Base-by-base conservation (phyloP, 306 rosid species). In the Pyrus communis region DNA sequence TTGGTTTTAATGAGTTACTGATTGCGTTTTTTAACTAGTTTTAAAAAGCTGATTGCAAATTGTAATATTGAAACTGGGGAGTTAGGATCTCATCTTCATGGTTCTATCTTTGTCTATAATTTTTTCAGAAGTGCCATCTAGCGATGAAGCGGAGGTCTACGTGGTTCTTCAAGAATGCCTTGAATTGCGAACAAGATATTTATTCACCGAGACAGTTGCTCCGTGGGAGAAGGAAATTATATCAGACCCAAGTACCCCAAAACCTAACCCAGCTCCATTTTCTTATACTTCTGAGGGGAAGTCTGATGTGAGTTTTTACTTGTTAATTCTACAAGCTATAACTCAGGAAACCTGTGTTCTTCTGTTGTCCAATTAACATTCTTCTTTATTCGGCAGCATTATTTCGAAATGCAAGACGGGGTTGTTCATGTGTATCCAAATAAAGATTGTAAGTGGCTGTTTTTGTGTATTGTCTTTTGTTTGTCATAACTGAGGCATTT, bases 141-240 rank as follows among this genome's bases (percentile, higher is more conserved):
- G 93, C 10, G 99, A 96, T 86, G 99, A 96, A 91, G 81, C 78
- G 27, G 99, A 96, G 71, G 84, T 81, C 45, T 93, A 85, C 73
- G 83, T 67, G 80, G 87, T 89, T 86, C 93, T 96, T 80, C 93
- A 91, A 91, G 99, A 85, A 85, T 96, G 97, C 89, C 98, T 96
- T 67, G 91, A 93, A 81, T 27, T 96, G 91, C 88, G 99, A 67
- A 93, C 91, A 77, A 82, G 78, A 86, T 96, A 91, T 67, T 64
- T 96, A 52, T 92, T 96, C 78, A 85, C 81, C 10, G 99, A 96
- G 73, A 92, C 87, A 54, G 82, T 89, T 83, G 96, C 98, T 76
- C 97, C 99, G 4, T 96, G 99, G 99, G 98, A 84, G 73, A 92
- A 86, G 82, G 98, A 93, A 84, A 79, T 93, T 74, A 96, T 96